Base-by-base conservation (phyloP, 1,284 basidiomycete species). In the Papiliotrema flavescens region DNA sequence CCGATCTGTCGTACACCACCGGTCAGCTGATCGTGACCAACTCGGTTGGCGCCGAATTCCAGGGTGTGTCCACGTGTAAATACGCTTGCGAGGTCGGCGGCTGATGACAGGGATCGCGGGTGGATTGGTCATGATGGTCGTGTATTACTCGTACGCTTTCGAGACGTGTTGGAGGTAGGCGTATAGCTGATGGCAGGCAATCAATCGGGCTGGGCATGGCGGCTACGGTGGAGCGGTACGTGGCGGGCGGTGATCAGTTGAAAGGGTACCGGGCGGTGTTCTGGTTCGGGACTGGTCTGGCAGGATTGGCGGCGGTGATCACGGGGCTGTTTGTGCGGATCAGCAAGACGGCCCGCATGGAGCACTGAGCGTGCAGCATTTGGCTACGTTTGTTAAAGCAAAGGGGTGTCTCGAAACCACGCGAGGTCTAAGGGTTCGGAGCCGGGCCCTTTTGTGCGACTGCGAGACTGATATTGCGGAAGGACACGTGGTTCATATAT, bases 21-120 rank as follows among this genome's bases (percentile, higher is more conserved):
- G 62, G 62, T 37, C 57, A 60, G 22, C 49, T 65, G 19, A 64
- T 66, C 48, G 62, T 66, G 24, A 53, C 56, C 39, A 61, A 62
- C 37, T 59, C 61, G 3, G 63, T 64, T 11, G 47, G 37, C 9
- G 44, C 50, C 13, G 49, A 62, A 42, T 62, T 56, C 36, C 62
- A 64, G 32, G 64, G n/a, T n/a, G n/a, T n/a, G n/a, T n/a, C n/a
- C n/a, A n/a, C n/a, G n/a, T n/a, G n/a, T n/a, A n/a, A n/a, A n/a
- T n/a, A n/a, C n/a, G n/a, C n/a, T n/a, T n/a, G n/a, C n/a, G n/a
- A n/a, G n/a, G n/a, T n/a, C n/a, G n/a, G n/a, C n/a, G n/a, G n/a
- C n/a, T n/a, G n/a, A n/a, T n/a, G n/a, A n/a, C n/a, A n/a, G n/a
- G 64, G 8, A 49, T 49, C 37, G 60, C 64, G 9, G 63, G 61